Evolutionary conservation across 495 filamentous ascomycete genomes (phyloP), one percentile per base, ranked within the genome.

Genomic region (Penicillium cataractarum): DNA sequence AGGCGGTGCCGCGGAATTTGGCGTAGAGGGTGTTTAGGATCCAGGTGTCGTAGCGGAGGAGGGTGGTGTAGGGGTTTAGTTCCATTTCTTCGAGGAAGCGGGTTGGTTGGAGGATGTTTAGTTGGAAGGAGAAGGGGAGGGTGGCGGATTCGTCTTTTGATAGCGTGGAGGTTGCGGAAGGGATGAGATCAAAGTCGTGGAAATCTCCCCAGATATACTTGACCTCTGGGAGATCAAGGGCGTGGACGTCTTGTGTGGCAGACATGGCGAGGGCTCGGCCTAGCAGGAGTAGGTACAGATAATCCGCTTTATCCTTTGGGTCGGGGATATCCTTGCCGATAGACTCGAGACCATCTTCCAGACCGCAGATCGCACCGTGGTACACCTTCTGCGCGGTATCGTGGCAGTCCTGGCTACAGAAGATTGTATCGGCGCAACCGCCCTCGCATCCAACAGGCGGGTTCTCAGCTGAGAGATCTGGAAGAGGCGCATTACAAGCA

Each of bases 161-260:
- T 1, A 19, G 2, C 3, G 40, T 9, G 40, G 40, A 44, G 2
- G 42, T 4, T 1, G 42, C 12, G 3, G 40, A 44, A 5, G 39
- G 1, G n/a, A 8, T 21, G n/a, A 46, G 42, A 12, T 75, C 64
- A 53, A 69, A 73, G 15, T 79, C 70, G 57, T 76, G 76, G 73
- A 88, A 90, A 70, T 89, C 95, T n/a, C 93, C 96, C 89, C 96
- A 98, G 61, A 97, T 93, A 75, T 92, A 97, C 68, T 93, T 94
- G 32, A 95, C 83, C 67, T 96, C 90, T 0, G 83, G 82, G 0
- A 98, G 83, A 2, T 95, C 89, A 15, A 98, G 83, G 1, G 96
- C 92, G 67, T 99, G 91, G 6, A 84, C 73, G 21, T 87, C 83
- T 71, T 93, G 91, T n/a, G 92, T 92, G 31, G 88, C 83, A 0